Base-by-base conservation (phyloP, 495 filamentous ascomycete genomes). In the Pyrenula massariospora region DNA sequence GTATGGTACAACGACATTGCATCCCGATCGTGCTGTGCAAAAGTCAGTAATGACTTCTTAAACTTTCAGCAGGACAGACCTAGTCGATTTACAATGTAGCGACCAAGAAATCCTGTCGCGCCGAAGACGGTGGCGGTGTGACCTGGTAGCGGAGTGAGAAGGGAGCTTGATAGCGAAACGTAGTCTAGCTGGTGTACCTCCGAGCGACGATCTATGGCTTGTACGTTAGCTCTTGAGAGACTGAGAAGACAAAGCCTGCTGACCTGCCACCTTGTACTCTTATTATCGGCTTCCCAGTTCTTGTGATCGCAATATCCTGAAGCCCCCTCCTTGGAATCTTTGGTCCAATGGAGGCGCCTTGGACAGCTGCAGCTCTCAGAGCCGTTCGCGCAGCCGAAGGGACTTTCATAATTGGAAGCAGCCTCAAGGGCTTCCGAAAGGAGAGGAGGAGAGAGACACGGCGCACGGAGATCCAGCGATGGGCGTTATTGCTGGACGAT, bases 81-180 rank as follows among this genome's bases (percentile, higher is more conserved):
- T 65, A 99, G 83, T 64, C 86, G 82, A 73, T 95, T 94, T 64
- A 97, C 93, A 71, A 99, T 94, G 70, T 99, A 99, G 64, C 93
- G 85, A 64, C 93, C 93, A 47, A 99, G 79, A 69, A 94, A 91
- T 60, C 93, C 93, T 48, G 92, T 95, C 59, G 94, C 94, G 71
- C 93, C 93, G 71, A 99, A 99, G 65, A 99, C 91, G 48, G 93
- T 99, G 31, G 87, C 91, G 58, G 91, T 96, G 71, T 97, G 89
- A 54, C 89, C 91, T 89, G 76, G 61, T 3, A 61, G 57, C 54
- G 50, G 54, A 63, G 55, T 61, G 61, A 21, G 59, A 58, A 60
- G 68, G 66, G 66, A 65, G 56, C 56, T 53, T 25, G 56, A 49
- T 47, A 48, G 47, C 25, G 55, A 56, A 66, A 55, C 59, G 67